Percentiles rank a stretch among this genome's conserved stretches.
phyloP scores from a whole-genome alignment of 1,284 basidiomycete genomes.

The Trametes versicolor region DNA sequence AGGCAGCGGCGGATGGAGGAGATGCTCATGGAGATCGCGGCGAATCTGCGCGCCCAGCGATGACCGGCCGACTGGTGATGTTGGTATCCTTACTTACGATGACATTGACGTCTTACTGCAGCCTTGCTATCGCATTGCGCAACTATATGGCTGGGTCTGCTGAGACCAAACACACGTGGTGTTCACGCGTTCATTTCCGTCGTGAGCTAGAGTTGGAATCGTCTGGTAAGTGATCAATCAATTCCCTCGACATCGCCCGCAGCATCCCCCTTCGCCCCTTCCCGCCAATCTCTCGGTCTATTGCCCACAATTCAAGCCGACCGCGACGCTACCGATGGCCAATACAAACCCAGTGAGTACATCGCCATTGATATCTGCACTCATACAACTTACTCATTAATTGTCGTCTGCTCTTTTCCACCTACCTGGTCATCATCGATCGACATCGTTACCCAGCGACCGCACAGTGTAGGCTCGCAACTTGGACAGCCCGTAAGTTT shows the following conservation, averaged over 20 bases:
- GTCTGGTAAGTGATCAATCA: neutral
- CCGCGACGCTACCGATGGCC: neutral
- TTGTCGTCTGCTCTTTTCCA: neutral
- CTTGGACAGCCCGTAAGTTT: slow-evolving; percentile 1
- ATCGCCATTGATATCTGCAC: neutral
- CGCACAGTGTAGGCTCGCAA: neutral
- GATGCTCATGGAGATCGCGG: slow-evolving; percentile 53
- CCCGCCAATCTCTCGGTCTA: neutral
- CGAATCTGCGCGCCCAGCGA: neutral
- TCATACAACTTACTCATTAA: neutral
- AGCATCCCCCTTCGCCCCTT: neutral
- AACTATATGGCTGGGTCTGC: no score
- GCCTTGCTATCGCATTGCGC: no score
- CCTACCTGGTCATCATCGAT: no score
- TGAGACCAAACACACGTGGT: no score
- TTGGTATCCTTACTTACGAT: neutral
- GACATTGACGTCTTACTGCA: no score
- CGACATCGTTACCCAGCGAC: neutral
- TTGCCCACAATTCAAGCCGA: neutral
- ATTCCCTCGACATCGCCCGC: neutral
- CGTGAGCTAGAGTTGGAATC: neutral
- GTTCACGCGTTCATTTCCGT: no score
- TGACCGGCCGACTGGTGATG: neutral
- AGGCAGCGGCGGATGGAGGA: slow-evolving; percentile 72
- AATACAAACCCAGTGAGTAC: neutral